Evolutionary conservation across 176 grass and related monocot species (phyloP), one percentile per base, ranked within the genome.

Genomic region (Ensete glaucum): DNA sequence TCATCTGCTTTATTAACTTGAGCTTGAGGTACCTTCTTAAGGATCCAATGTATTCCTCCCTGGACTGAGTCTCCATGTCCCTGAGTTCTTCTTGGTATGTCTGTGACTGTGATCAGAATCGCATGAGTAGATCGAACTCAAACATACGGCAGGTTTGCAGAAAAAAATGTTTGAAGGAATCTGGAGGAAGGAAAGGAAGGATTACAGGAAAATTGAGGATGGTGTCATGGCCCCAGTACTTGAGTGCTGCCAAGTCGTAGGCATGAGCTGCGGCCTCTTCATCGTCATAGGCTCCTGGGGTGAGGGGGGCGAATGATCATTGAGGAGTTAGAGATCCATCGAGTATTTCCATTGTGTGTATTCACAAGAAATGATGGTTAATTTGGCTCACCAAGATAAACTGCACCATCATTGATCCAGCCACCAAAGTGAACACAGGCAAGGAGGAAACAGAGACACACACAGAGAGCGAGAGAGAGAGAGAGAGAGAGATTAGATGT

Each of bases 191-290:
- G 21, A 29, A 77, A 83, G 75, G 25, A 50, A 73, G 77, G 62
- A 53, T 79, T 87, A 91, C 93, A 83, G 83, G 81, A 52, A 90
- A 85, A 84, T 96, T 96, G 83, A 96, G 93, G 76, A 88, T 81
- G 84, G 87, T 88, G 71, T 88, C 89, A 19, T 73, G 87, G 53
- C 93, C 93, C 93, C 93, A 96, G 52, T 96, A 96, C 82, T 92
- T 96, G 85, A 96, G 87, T 88, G 93, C 93, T 9, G 93, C 93
- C 79, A 96, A 74, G 79, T 96, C 93, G 68, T 96, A 92, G 2
- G 93, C 93, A 48, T 80, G 76, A 59, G 87, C 92, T 81, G 93
- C 93, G 24, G 89, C 85, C 71, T 86, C 87, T 89, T 96, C 93
- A 27, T 92, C 87, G 70, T 92, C 87, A 70, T 96, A 92, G 74